Evolutionary conservation across 2,329 filamentous ascomycete species (phyloP), one percentile per base, ranked within the genome.

Genomic region (Colletotrichum sp.): DNA sequence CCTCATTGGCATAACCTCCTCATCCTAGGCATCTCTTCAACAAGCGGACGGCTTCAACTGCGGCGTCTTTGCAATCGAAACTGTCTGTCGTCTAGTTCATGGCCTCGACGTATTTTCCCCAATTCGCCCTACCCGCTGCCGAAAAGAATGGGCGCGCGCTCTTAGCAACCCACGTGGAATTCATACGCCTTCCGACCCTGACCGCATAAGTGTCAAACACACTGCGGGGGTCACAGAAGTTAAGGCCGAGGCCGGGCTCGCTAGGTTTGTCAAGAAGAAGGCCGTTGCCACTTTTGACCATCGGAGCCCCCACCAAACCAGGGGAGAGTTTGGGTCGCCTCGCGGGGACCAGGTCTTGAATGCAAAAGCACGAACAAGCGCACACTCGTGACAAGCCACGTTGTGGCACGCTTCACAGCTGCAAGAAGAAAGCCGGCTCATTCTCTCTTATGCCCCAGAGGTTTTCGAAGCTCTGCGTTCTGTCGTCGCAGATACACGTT

Each of bases 51-150:
- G 52, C 24, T 24, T 13, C 0, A 55, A 55, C 15, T 55, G 24
- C n/a, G 13, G 52, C 52, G n/a, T 55, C 52, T 55, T 55, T 55
- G 24, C 24, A 16, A 55, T 55, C 52, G 13, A 55, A 55, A 55
- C 52, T 0, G 12, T 55, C 15, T 0, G n/a, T 24, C 52, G n/a
- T 55, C 24, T 55, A 24, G 52, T 55, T 24, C 13, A 55, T 15
- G 13, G 52, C 52, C 10, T 55, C 0, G 13, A 55, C 0, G 13
- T 55, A 5, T 24, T 55, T 1, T n/a, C 52, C 52, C 52, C n/a
- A 24, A 15, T 55, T 24, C n/a, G 21, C 15, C 52, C 52, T 55
- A 24, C n/a, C 52, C 10, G 52, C 52, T 15, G n/a, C 52, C 24
- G n/a, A 55, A 0, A 55, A 55, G 49, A 55, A 55, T 55, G 13